Conservation (phyloP, 148 eudicot genomes). For the Dysphania ambrosioides region DNA sequence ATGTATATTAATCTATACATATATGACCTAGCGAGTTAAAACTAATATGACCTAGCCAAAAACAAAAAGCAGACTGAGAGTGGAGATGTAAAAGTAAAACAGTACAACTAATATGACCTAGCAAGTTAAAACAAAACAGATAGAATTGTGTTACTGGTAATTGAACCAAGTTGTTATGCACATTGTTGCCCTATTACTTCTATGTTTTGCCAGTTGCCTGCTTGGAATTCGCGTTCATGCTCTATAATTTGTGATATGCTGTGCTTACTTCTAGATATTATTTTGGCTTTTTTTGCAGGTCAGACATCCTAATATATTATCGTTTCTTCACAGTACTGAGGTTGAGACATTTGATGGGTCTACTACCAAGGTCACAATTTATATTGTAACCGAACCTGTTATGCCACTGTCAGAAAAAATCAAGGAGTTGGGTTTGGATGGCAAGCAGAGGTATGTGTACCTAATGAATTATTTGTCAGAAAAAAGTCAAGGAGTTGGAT, state of each 20-base stretch:
- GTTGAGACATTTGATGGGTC: constrained; percentile 82
- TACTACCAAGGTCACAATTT: constrained; percentile 69
- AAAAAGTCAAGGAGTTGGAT: not conserved
- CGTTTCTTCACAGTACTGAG: constrained; percentile 94
- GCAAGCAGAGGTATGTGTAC: constrained; percentile 63
- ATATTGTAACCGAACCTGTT: constrained; percentile 94
- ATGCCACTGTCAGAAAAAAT: constrained; percentile 87
- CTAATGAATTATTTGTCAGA: constrained; percentile 2
- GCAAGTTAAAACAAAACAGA: too few relatives aligned
- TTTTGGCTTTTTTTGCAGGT: constrained; percentile 53
- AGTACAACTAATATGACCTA: too few relatives aligned
- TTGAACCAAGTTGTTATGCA: too few relatives aligned
- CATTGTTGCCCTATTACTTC: too few relatives aligned
- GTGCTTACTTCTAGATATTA: constrained; percentile 9
- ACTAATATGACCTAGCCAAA: too few relatives aligned
- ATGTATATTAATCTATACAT: too few relatives aligned
- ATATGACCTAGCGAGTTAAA: too few relatives aligned
- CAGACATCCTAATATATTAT: constrained; percentile 94
- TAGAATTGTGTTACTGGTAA: too few relatives aligned
- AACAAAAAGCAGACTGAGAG: too few relatives aligned
- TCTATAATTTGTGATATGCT: constrained; percentile 11
- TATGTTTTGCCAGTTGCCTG: too few relatives aligned
- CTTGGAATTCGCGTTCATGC: not conserved
- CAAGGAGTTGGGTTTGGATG: constrained; percentile 90
- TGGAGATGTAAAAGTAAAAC: too few relatives aligned